A percentile compares a stretch with the other conserved stretches of the same genome.
Evolutionary conservation across 164 flowering plant species (phyloP).

Genomic region (Annona squamosa): DNA sequence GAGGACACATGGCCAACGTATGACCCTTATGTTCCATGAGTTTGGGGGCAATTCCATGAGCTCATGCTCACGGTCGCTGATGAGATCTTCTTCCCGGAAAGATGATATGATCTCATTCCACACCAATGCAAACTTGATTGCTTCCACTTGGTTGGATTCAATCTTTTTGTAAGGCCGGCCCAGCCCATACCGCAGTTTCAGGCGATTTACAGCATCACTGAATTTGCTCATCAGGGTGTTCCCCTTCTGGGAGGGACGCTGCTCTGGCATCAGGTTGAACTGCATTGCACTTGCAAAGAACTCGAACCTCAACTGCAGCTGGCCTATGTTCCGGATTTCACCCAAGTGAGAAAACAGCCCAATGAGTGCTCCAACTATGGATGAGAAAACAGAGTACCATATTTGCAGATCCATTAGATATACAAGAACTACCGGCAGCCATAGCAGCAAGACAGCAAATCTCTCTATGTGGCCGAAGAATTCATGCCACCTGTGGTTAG

Average conservation of each 20-base stretch:
- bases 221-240: conserved; percentile 48
- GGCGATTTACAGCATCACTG: conserved; percentile 52
- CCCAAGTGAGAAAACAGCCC: conserved; percentile 85
- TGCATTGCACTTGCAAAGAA: conserved; percentile 87
- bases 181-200: conserved; percentile 79
- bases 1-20: conserved; percentile 88
- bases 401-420: conserved; percentile 79
- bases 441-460: conserved; percentile 51
- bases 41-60: conserved; percentile 69
- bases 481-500: conserved; percentile 59
- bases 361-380: conserved; percentile 52
- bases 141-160: conserved; percentile 74
- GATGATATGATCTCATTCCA: conserved; percentile 79
- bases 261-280: conserved; percentile 86
- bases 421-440: conserved; percentile 64
- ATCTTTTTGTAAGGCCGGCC: conserved; percentile 68
- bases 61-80: conserved; percentile 74
- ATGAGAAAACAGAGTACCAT: conserved; percentile 72
- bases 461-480: conserved; percentile 56
- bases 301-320: conserved; percentile 78
- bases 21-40: conserved; percentile 72
- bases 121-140: conserved; percentile 65
- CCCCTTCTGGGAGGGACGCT: conserved; percentile 26
- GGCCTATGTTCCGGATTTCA: conserved; percentile 66
- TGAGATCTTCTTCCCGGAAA: conserved; percentile 81